Evolutionary conservation across 2,329 filamentous ascomycete genomes (phyloP), one percentile per base, ranked within the genome.

Genomic region (Nemania sp.): DNA sequence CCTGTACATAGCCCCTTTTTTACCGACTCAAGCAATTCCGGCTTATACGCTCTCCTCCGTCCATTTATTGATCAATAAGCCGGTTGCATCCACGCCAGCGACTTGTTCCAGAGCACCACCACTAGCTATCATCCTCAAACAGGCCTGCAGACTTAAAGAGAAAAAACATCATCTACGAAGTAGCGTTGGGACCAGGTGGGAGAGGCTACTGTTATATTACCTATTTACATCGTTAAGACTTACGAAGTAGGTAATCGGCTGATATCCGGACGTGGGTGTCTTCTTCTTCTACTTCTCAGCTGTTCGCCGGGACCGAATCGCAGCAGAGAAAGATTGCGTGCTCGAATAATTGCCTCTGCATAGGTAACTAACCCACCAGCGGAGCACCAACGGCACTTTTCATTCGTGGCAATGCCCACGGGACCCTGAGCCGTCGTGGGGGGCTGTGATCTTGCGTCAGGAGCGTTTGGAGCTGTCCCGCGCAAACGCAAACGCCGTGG

Each of bases 261-360:
- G n/a, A n/a, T n/a, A n/a, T 8, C 45, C 6, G 14, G 24, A 24
- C 40, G 49, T 28, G 43, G 34, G 43, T 43, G 12, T 17, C 19
- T 39, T 19, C 34, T 45, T 49, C 5, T n/a, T 5, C 5, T 9
- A 7, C 44, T 37, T 36, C 52, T 8, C 31, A 30, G 24, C 36
- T n/a, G n/a, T n/a, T n/a, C 15, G 19, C 33, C 34, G 54, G 49
- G 40, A 49, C 52, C 55, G 19, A 52, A 57, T 61, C 53, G 58
- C 56, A 60, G 57, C 42, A 42, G 39, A 28, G 22, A 48, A 31
- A 8, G 36, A 63, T 66, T 64, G 61, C 64, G 63, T 64, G 64
- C 64, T 66, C 23, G 14, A 19, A 22, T 58, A 51, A 43, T 42
- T 49, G 40, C 53, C 34, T 19, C 42, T 40, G 52, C 49, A 52